Evolutionary conservation across 2,329 filamentous ascomycete species (phyloP).

Genomic region (Trichoderma harzianum): DNA sequence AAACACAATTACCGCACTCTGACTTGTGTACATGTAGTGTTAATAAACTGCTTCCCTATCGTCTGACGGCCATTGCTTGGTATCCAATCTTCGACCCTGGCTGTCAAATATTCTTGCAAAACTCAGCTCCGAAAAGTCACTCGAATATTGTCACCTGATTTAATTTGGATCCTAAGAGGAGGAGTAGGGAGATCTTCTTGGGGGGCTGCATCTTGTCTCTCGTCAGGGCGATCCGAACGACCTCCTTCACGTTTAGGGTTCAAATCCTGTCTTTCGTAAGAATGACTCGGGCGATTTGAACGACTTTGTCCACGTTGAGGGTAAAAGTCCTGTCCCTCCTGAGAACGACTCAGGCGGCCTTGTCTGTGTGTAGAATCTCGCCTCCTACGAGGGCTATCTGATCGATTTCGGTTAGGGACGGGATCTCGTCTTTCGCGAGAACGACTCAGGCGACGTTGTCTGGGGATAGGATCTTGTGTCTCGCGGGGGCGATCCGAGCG

Average conservation of each 20-base stretch:
- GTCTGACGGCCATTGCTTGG: not conserved
- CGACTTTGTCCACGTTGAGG: not conserved
- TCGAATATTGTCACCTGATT: no score
- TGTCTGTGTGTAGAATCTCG: not conserved
- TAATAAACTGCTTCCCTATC: not conserved
- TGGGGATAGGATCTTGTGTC: not conserved
- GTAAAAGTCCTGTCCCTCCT: not conserved
- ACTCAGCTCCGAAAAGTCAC: no score
- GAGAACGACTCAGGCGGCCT: not conserved
- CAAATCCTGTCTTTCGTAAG: no score
- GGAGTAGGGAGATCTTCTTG: not conserved
- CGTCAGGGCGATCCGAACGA: not conserved
- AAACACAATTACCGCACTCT: not conserved
- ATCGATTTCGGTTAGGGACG: not conserved
- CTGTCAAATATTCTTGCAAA: not conserved
- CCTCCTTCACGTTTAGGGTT: no score
- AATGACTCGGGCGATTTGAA: no score
- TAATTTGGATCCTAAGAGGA: not conserved
- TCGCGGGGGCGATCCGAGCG: not conserved
- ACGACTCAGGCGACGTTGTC: not conserved
- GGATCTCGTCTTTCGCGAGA: not conserved
- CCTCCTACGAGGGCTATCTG: not conserved
- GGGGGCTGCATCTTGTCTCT: not conserved
- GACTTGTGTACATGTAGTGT: not conserved
- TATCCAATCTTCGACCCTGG: not conserved